phyloP scores from a whole-genome alignment of 2,329 filamentous ascomycete species.

The Botrytis pseudocinerea region DNA sequence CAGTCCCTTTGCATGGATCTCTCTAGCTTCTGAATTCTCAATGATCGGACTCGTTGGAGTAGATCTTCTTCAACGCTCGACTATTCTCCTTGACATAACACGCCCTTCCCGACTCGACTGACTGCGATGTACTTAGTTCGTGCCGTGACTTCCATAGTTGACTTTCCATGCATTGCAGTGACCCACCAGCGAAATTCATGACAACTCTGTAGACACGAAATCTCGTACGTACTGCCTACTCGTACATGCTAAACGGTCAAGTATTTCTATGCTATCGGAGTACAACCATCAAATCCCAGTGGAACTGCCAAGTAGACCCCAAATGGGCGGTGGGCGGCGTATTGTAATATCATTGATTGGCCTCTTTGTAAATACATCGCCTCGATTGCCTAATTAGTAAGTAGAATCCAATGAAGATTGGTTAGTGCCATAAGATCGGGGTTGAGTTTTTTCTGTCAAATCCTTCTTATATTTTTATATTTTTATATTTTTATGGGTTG shows the following conservation, averaged over 20 bases:
- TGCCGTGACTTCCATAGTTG: slow-evolving; percentile 12
- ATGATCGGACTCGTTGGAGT: background rate
- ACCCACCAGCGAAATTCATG: background rate
- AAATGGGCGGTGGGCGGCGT: background rate
- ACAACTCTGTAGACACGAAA: background rate
- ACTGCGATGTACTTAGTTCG: background rate
- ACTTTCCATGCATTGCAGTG: slow-evolving; percentile 6
- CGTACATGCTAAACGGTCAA: background rate
- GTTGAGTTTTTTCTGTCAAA: slow-evolving; percentile 5
- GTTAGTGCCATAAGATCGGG: slow-evolving; percentile 5
- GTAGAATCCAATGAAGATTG: background rate
- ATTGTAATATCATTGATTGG: background rate
- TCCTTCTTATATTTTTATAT: background rate
- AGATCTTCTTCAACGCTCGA: background rate
- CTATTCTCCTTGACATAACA: background rate
- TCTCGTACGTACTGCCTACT: background rate
- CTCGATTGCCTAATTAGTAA: background rate
- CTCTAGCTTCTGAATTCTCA: background rate
- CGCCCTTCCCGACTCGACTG: background rate
- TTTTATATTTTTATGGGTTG: background rate
- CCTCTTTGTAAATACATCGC: background rate
- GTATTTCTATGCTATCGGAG: background rate
- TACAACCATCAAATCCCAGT: background rate
- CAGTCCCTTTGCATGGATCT: background rate
- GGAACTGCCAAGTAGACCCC: background rate